phyloP scores from a whole-genome alignment of 306 rosid genomes.

The Glycine soja region DNA sequence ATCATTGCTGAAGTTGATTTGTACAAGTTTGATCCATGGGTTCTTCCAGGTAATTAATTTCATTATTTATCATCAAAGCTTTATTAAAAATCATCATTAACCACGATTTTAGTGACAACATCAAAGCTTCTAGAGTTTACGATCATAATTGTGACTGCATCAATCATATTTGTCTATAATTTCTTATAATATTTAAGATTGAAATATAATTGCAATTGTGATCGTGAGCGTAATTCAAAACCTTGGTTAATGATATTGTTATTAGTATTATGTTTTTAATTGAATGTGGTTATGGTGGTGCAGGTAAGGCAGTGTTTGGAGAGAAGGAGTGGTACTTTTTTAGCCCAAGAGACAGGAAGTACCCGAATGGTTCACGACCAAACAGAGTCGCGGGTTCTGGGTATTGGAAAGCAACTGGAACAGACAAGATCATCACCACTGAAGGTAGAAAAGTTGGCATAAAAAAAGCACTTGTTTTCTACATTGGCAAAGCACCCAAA shows the following conservation, averaged over 20 bases:
- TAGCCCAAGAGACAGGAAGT: slow-evolving; percentile 87
- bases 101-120: too few relatives aligned
- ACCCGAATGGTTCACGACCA: slow-evolving; percentile 92
- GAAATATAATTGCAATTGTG: too few relatives aligned
- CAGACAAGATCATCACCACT: slow-evolving; percentile 78
- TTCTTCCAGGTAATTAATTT: slow-evolving; percentile 68
- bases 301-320: slow-evolving; percentile 87
- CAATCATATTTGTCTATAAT: too few relatives aligned
- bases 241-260: too few relatives aligned
- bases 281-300: neutral
- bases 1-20: slow-evolving; percentile 86
- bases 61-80: too few relatives aligned
- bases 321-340: slow-evolving; percentile 98
- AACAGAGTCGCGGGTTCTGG: slow-evolving; percentile 96
- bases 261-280: neutral
- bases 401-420: slow-evolving; percentile 97
- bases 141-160: too few relatives aligned
- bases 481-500: slow-evolving; percentile 92
- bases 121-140: too few relatives aligned
- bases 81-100: too few relatives aligned
- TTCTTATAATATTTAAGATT: too few relatives aligned
- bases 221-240: too few relatives aligned
- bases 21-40: slow-evolving; percentile 94
- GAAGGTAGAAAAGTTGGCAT: slow-evolving; percentile 94
- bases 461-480: slow-evolving; percentile 89